These are phyloP conservation scores for Hippophae rhamnoides DNA, from an alignment of 306 rosid species.

Conservation along the genomic window DNA sequence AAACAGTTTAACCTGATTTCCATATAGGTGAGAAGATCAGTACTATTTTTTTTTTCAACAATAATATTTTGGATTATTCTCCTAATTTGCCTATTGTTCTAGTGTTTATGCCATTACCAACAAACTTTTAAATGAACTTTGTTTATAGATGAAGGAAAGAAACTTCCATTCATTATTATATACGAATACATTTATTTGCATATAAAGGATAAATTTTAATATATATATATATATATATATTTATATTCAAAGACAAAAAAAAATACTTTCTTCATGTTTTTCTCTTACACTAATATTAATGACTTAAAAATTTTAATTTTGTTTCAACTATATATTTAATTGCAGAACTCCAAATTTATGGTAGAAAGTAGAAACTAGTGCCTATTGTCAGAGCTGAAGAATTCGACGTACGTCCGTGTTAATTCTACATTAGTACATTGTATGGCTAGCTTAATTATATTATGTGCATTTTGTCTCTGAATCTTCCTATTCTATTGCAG, in stretches of 20 bases:
- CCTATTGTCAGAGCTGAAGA: no score
- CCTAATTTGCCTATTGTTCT: constrained; percentile 37
- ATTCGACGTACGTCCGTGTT: no score
- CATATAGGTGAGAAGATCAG: not conserved
- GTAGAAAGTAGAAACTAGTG: not conserved
- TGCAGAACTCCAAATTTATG: constrained; percentile 23
- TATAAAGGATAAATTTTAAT: not conserved
- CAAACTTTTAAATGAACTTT: not conserved
- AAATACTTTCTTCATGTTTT: not conserved
- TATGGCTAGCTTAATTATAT: no score
- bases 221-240: no score
- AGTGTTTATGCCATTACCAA: constrained; percentile 21
- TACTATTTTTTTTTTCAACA: constrained; percentile 11
- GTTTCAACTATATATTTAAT: not conserved
- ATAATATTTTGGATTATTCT: constrained; percentile 24
- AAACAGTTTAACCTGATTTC: not conserved
- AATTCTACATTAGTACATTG: no score
- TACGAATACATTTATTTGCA: constrained; percentile 25
- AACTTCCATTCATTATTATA: no score
- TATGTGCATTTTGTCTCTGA: no score
- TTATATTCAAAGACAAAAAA: no score
- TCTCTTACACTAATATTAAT: not conserved
- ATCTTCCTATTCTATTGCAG: no score
- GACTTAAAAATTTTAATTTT: not conserved
- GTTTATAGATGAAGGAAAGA: no score